Evolutionary conservation across 1,139 yeast species (phyloP).

Genomic region (Yamadazyma sp.): DNA sequence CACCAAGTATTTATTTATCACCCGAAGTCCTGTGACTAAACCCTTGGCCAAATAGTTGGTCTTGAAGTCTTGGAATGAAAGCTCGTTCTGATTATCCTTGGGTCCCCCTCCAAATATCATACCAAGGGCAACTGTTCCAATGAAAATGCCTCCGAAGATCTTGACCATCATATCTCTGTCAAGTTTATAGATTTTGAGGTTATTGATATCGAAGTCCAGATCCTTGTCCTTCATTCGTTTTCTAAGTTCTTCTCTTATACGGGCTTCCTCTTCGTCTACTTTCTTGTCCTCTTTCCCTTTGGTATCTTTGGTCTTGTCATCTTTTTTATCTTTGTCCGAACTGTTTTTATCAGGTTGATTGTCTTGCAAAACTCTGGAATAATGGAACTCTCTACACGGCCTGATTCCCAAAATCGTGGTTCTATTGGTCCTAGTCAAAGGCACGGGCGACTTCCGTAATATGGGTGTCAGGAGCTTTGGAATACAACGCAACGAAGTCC

Average conservation of each 20-base stretch:
- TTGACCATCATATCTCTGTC: conserved; percentile 24
- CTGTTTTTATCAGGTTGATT: neutral
- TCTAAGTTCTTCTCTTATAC: conserved; percentile 31
- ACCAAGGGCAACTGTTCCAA: conserved; percentile 16
- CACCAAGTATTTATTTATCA: conserved; percentile 75
- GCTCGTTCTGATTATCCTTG: conserved; percentile 30
- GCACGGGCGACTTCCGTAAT: neutral
- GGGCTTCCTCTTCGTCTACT: conserved; percentile 26
- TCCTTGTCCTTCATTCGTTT: conserved; percentile 31
- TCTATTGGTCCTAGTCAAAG: neutral
- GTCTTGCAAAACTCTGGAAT: neutral
- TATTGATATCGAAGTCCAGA: conserved; percentile 30
- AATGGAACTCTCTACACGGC: neutral
- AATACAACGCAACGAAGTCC: conserved; percentile 5
- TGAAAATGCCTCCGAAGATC: conserved; percentile 14
- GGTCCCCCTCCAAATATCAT: conserved; percentile 16
- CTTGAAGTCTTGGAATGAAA: conserved; percentile 91
- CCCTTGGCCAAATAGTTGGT: conserved; percentile 81
- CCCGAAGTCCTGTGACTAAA: conserved; percentile 70
- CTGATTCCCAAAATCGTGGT: neutral
- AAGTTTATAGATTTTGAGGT: conserved; percentile 32
- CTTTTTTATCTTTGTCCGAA: conserved; percentile 7
- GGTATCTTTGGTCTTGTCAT: conserved; percentile 11
- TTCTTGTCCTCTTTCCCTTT: conserved; percentile 11
- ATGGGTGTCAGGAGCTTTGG: neutral